Conservation (phyloP, 1,284 basidiomycete genomes). For the Microbotryum violaceum region DNA sequence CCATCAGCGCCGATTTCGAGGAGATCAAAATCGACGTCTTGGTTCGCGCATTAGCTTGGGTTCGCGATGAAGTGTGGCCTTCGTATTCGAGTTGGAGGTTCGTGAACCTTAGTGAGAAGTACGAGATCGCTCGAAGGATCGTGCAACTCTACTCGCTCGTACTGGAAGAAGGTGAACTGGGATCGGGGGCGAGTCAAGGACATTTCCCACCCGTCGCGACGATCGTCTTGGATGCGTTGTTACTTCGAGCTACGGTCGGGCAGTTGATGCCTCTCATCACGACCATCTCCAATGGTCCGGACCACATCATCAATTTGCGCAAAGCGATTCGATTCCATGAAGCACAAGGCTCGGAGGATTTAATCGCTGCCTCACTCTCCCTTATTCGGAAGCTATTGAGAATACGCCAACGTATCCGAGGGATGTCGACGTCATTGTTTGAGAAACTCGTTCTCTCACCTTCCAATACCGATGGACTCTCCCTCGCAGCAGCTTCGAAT, state of each 20-base stretch:
- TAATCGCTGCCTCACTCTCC: conserved; percentile 58
- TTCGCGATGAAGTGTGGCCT: conserved; percentile 77
- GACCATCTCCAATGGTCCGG: conserved; percentile 55
- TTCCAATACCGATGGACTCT: conserved; percentile 2
- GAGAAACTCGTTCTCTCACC: conserved; percentile 49
- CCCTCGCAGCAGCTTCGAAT: neutral
- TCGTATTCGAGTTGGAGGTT: conserved; percentile 78
- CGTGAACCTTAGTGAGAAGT: conserved; percentile 62
- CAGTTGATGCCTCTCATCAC: conserved; percentile 67
- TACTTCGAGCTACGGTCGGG: conserved; percentile 60
- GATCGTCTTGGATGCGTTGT: conserved; percentile 56
- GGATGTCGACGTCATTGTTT: conserved; percentile 52
- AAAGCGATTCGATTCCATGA: conserved; percentile 59
- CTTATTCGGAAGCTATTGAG: conserved; percentile 57
- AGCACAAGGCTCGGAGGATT: conserved; percentile 56
- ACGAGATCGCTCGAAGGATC: conserved; percentile 65
- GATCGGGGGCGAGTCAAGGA: conserved; percentile 38
- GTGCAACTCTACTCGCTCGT: conserved; percentile 59
- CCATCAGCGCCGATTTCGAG: conserved; percentile 49
- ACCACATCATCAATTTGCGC: conserved; percentile 55
- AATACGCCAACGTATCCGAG: conserved; percentile 50
- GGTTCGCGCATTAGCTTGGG: conserved; percentile 62
- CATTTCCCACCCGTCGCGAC: conserved; percentile 53
- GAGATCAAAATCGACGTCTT: conserved; percentile 74
- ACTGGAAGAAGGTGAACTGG: conserved; percentile 55